Evolutionary conservation across 208 protist species (phyloP).

Genomic region (Trichomonas tenax): DNA sequence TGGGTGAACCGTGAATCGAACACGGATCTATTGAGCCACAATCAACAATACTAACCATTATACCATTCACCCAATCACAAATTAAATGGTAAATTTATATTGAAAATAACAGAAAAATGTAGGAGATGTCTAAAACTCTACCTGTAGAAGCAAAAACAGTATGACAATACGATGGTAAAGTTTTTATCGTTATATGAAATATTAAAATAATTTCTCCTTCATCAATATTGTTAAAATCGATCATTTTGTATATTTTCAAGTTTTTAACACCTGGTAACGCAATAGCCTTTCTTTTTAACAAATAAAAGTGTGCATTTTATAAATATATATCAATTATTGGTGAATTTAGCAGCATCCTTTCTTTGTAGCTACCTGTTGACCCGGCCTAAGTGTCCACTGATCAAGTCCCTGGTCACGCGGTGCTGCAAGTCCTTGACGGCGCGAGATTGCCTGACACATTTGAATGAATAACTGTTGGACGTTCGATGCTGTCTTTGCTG

Average conservation of each 20-base stretch:
- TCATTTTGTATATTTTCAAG: too few species aligned
- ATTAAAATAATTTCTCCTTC: too few species aligned
- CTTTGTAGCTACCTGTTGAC: background rate
- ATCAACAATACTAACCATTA: slow-evolving; percentile 4
- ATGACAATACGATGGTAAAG: too few species aligned
- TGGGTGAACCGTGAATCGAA: background rate
- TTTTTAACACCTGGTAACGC: too few species aligned
- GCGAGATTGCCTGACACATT: slow-evolving; percentile 42
- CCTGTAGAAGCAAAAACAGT: too few species aligned
- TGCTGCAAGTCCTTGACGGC: background rate
- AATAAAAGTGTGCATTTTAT: background rate
- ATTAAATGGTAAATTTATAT: background rate
- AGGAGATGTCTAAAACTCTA: too few species aligned
- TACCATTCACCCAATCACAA: background rate
- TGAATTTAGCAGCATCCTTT: background rate
- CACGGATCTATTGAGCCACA: background rate
- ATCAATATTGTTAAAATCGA: too few species aligned
- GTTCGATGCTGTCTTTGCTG: slow-evolving; percentile 87
- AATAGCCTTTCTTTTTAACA: background rate
- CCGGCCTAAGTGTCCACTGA: background rate
- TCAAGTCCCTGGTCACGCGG: background rate
- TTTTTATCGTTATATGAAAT: too few species aligned
- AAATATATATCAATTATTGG: background rate
- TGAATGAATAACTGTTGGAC: slow-evolving; percentile 92
- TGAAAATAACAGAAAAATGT: too few species aligned